Conservation (phyloP, 148 eudicot genomes). For the Salicornia ramosissima region DNA sequence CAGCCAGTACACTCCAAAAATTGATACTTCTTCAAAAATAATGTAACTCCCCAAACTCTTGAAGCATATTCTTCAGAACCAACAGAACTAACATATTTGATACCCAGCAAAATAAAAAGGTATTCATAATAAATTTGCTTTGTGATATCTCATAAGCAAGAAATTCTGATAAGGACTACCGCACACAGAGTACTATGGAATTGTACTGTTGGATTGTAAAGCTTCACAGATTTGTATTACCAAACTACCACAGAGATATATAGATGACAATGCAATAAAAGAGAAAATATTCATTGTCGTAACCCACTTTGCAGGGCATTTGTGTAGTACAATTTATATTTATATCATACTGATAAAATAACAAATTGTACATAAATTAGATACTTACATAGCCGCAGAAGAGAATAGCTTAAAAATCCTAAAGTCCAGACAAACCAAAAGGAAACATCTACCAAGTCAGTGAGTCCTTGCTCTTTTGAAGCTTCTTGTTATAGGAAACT, state of each 20-base stretch:
- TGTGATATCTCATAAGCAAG: neutral
- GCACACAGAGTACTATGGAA: neutral
- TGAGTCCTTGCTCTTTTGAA: conserved; percentile 53
- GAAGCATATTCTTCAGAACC: neutral
- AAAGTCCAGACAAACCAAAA: neutral
- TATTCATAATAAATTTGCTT: neutral
- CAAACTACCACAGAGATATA: neutral
- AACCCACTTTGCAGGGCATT: conserved; percentile 3
- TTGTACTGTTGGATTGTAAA: neutral
- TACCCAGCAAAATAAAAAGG: neutral
- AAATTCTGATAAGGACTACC: neutral
- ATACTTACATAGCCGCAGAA: conserved; percentile 6
- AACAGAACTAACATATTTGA: neutral
- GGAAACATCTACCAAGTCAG: conserved; percentile 43
- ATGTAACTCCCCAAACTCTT: neutral
- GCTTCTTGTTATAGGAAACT: conserved; percentile 44
- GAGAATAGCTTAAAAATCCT: neutral
- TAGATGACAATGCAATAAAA: neutral
- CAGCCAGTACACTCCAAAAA: neutral
- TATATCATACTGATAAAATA: conserved; percentile 7
- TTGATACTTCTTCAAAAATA: no score
- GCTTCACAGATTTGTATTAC: neutral
- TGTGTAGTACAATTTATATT: neutral
- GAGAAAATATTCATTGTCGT: neutral
- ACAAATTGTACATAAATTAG: conserved; percentile 4